Evolutionary conservation across 768 basidiomycete genomes (phyloP), one percentile per base, ranked within the genome.

Genomic region (Hysterangium stoloniferum): DNA sequence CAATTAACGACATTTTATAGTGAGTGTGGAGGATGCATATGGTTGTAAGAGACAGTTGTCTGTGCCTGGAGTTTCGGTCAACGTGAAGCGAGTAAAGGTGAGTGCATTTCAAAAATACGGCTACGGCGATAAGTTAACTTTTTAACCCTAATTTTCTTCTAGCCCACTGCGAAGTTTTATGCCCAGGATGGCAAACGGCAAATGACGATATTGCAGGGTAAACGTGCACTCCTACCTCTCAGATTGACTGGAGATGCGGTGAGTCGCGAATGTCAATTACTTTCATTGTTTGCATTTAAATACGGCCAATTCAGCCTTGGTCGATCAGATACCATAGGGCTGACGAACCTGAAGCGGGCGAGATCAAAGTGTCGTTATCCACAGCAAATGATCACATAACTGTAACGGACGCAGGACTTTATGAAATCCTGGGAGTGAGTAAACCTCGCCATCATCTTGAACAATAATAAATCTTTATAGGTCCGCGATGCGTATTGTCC

Each of bases 191-290:
- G 72, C 45, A 72, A 75, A 53, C 77, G 79, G 6, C 71, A 70
- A 37, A 66, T 83, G 6, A 77, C 79, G 4, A 76, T 93, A 13
- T 72, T 91, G 6, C 86, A 94, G 59, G 78, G 82, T 36, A 84
- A 90, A 52, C 67, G 69, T 33, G 83, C 82, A 0, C 74, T 70
- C 31, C 72, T 97, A 9, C 92, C 92, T 33, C 67, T 97, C 35
- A 78, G 93, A 24, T 68, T 99, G 45, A 94, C 92, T 17, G 96
- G 96, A 4, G 87, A 94, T 63, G 85, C 82, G 42, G 94, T 95
- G 66, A 54, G 82, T 69, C 20, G 3, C 6, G 6, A 29, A 43
- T 47, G 24, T 35, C 7, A 5, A 38, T 55, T 7, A 15, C 15
- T n/a, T 38, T 44, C 41, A 33, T 17, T 15, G 55, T 47, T 44